Percentiles rank a stretch among this genome's conserved stretches.
Evolutionary conservation across 1,284 basidiomycete genomes (phyloP).

Genomic region (Cronartium quercuum): DNA sequence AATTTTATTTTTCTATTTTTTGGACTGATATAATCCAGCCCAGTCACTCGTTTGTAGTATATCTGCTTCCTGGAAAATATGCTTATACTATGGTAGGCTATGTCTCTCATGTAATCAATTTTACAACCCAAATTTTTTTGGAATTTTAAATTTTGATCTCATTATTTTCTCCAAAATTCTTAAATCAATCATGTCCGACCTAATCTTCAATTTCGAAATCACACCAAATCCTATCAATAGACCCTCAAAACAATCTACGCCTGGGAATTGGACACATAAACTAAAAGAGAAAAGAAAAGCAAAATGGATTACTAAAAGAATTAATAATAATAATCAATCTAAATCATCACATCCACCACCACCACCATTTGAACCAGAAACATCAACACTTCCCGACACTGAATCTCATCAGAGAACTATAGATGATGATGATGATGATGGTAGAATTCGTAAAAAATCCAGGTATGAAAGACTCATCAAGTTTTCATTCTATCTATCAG

Average conservation of each 20-base stretch:
- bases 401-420: not conserved
- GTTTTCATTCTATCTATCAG: not conserved
- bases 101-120: no score
- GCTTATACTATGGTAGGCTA: no score
- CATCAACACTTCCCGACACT: not conserved
- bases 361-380: not conserved
- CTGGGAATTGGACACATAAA: conserved; percentile 30
- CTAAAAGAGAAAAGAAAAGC: conserved; percentile 14
- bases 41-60: no score
- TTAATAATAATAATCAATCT: not conserved
- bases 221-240: not conserved
- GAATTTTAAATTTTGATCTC: conserved; percentile 21
- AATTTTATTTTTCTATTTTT: no score
- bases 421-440: not conserved
- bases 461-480: not conserved
- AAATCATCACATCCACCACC: not conserved
- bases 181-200: not conserved
- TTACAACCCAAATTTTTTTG: no score
- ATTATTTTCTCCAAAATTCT: not conserved
- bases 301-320: conserved; percentile 12
- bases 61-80: no score
- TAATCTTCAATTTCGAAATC: not conserved
- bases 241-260: not conserved
- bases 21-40: no score
- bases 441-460: conserved; percentile 14